phyloP scores from a whole-genome alignment of 2,329 filamentous ascomycete genomes.

The Beauveria scarabaeidicola region DNA sequence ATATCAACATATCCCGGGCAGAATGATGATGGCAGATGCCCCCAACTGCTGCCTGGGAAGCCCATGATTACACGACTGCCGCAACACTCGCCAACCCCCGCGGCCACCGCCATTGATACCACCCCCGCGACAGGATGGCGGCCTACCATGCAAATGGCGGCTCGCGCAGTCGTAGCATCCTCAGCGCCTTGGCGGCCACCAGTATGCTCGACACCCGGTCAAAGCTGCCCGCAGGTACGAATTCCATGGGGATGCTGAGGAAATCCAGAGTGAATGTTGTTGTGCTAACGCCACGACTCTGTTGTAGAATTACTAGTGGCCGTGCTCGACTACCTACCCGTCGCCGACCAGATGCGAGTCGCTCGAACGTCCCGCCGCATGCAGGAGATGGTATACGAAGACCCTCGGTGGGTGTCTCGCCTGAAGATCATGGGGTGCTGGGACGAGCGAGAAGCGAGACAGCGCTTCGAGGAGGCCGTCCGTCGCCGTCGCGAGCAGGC shows the following conservation, averaged over 20 bases:
- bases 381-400: slow-evolving; percentile 98
- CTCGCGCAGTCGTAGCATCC: slow-evolving; percentile 44
- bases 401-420: slow-evolving; percentile 85
- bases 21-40: slow-evolving; percentile 1
- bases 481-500: slow-evolving; percentile 49
- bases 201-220: slow-evolving; percentile 74
- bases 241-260: neutral
- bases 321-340: slow-evolving; percentile 82
- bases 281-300: neutral
- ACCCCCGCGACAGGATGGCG: slow-evolving; percentile 28
- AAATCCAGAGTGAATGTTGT: no score
- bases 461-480: slow-evolving; percentile 66
- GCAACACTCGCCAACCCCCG: neutral
- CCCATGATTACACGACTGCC: neutral
- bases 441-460: slow-evolving; percentile 81
- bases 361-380: slow-evolving; percentile 77
- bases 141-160: slow-evolving; percentile 33
- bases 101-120: neutral
- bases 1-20: neutral
- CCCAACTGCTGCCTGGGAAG: neutral
- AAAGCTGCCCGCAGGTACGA: slow-evolving; percentile 69
- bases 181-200: slow-evolving; percentile 70
- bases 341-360: slow-evolving; percentile 76
- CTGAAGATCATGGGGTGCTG: slow-evolving; percentile 83
- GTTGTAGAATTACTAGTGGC: slow-evolving; percentile 70